Evolutionary conservation across 352 stramenopile genomes (phyloP), one percentile per base, ranked within the genome.

Genomic region (Pythium dissimile): DNA sequence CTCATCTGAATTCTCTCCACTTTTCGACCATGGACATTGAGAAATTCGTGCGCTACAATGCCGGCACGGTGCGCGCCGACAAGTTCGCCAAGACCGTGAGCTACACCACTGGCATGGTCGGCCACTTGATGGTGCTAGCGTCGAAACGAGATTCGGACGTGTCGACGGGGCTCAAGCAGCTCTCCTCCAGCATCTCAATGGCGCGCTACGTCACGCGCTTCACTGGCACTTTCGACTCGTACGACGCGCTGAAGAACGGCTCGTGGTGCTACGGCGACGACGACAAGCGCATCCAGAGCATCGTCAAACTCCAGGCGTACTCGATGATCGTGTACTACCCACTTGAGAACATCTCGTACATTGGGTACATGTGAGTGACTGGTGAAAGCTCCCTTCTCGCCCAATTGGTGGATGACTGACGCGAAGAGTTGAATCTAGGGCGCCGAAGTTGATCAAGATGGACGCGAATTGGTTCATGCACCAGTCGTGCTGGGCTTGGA

Each of bases 301-400:
- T 94, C 38, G 84, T 92, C 41, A 75, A 61, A 39, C 53, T 88
- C 6, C 80, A 94, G 57, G 73, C 78, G 52, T 75, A 88, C 62
- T 89, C 81, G 18, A 94, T 94, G 84, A 59, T 94, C 32, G 59
- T 86, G 9, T 94, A 94, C 69, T 89, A 94, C 67, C 84, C 84
- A n/a, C 65, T 94, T 34, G 82, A 94, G 55, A 82, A 94, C 64
- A 65, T 88, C 30, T 89, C 84, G 45, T 94, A 90, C 59, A 58
- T 94, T 28, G 82, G 84, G 4, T 94, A 87, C 66, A 80, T 94
- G 84, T 93, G 59, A 54, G 80, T 73, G 18, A 13, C 8, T 8
- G 13, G 8, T 13, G 31, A 37, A 37, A 13, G 13, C 31, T 7
- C 18, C 31, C 18, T 31, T 18, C 48, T 32, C 15, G 30, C n/a